A percentile compares a stretch with the other conserved stretches of the same genome.
phyloP scores from a whole-genome alignment of 2,329 filamentous ascomycete genomes.

The Sporothrix mexicana region DNA sequence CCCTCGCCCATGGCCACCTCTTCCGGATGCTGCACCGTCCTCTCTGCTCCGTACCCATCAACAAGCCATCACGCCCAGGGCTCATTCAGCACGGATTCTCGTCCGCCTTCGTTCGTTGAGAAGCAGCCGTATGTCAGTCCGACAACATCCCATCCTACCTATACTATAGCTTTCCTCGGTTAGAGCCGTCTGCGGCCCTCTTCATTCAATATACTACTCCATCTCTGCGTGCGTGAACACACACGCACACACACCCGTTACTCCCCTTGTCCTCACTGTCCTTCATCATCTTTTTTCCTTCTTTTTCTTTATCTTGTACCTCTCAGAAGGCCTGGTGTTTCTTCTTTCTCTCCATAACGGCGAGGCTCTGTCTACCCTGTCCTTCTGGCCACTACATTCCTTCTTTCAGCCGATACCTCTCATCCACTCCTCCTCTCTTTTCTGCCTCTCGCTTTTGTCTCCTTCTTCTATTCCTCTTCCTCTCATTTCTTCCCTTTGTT shows the following conservation, averaged over 20 bases:
- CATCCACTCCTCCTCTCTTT: not conserved
- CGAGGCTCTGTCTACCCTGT: not conserved
- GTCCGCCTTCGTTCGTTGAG: not conserved
- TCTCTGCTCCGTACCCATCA: not conserved
- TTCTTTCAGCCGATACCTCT: not conserved
- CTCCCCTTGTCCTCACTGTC: not conserved
- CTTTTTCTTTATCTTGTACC: not conserved
- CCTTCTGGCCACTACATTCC: not conserved
- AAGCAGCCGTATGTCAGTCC: conserved; percentile 1
- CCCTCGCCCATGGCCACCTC: conserved; percentile 9
- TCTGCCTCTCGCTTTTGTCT: conserved; percentile 5
- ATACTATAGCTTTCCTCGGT: not conserved
- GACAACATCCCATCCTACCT: not conserved
- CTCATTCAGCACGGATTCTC: not conserved
- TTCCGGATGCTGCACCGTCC: not conserved
- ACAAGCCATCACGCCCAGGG: not conserved
- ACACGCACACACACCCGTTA: not conserved
- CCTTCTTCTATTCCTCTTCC: not conserved
- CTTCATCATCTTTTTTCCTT: not conserved
- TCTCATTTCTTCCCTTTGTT: conserved; percentile 14
- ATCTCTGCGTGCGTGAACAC: not conserved
- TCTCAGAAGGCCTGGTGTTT: not conserved
- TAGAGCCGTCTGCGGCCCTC: not conserved
- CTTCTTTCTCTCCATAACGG: not conserved
- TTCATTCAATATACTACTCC: not conserved